Conservation (phyloP, 345 rosid species). For the Syzygium aromaticum region DNA sequence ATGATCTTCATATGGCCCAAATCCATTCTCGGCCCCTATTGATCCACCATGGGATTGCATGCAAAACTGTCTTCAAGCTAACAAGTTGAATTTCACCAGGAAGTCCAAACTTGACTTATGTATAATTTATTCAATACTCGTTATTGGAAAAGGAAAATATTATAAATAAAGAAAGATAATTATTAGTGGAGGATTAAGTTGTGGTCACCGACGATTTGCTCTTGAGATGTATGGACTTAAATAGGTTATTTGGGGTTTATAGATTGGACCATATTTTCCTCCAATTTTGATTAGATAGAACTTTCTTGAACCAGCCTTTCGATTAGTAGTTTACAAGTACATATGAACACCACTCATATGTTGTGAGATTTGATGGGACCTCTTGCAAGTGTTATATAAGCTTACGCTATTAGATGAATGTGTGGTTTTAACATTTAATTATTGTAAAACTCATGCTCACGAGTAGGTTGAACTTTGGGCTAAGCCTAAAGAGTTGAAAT, state of each 20-base stretch:
- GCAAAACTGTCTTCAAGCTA: background rate
- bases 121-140: background rate
- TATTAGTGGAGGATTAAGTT: no score
- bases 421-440: background rate
- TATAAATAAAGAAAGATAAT: no score
- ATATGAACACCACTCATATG: no score
- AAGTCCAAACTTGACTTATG: background rate
- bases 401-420: no score
- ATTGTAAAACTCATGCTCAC: accelerated
- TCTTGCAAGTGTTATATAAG: no score
- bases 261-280: background rate
- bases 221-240: background rate
- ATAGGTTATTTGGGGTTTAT: background rate
- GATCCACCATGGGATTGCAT: background rate
- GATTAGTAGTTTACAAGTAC: no score
- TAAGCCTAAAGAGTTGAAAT: accelerated
- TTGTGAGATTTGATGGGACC: accelerated
- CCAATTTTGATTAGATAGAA: background rate
- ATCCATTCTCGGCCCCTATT: background rate
- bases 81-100: background rate
- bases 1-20: background rate
- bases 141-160: background rate
- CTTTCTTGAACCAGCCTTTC: background rate
- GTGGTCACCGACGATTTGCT: background rate
- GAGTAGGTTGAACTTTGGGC: accelerated